Percentiles rank a stretch among this genome's conserved stretches.
Evolutionary conservation across 495 filamentous ascomycete genomes (phyloP).

Genomic region (Neurospora discreta): DNA sequence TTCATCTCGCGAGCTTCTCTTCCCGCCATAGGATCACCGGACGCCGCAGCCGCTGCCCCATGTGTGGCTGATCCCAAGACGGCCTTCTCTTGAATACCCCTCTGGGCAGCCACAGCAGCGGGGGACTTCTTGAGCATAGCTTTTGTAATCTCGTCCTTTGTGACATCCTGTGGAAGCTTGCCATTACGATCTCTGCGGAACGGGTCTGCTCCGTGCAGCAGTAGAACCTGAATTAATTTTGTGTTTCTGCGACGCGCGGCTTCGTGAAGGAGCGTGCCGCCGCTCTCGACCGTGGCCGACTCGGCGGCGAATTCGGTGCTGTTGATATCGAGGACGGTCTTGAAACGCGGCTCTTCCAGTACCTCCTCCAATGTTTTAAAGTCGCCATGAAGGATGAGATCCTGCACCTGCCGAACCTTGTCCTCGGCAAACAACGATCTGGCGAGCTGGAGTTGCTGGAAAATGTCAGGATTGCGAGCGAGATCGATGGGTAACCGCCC

Average conservation of each 20-base stretch:
- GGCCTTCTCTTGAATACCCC: constrained; percentile 92
- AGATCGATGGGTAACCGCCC: constrained; percentile 82
- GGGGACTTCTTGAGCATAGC: constrained; percentile 88
- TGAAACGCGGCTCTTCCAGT: constrained; percentile 72
- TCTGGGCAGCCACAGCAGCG: constrained; percentile 85
- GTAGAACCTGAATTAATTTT: constrained; percentile 72
- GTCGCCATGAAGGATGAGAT: constrained; percentile 55
- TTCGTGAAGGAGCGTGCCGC: constrained; percentile 87
- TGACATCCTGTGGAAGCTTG: constrained; percentile 91
- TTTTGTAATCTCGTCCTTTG: constrained; percentile 82
- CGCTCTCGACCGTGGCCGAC: constrained; percentile 55
- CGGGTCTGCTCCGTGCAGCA: constrained; percentile 95
- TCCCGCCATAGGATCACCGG: constrained; percentile 56
- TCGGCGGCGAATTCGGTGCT: constrained; percentile 79
- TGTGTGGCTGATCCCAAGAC: constrained; percentile 68
- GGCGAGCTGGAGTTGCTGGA: constrained; percentile 86
- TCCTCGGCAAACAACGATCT: constrained; percentile 81
- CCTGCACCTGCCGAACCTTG: constrained; percentile 72
- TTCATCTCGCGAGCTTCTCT: constrained; percentile 95
- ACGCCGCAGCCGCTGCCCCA: constrained; percentile 39
- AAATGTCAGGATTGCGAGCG: constrained; percentile 83
- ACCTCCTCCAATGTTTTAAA: constrained; percentile 70
- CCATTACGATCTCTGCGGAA: constrained; percentile 91
- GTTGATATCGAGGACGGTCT: constrained; percentile 81
- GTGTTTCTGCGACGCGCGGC: constrained; percentile 79